Evolutionary conservation across 2,329 filamentous ascomycete genomes (phyloP), one percentile per base, ranked within the genome.

Genomic region (Acrocalymma vagum): DNA sequence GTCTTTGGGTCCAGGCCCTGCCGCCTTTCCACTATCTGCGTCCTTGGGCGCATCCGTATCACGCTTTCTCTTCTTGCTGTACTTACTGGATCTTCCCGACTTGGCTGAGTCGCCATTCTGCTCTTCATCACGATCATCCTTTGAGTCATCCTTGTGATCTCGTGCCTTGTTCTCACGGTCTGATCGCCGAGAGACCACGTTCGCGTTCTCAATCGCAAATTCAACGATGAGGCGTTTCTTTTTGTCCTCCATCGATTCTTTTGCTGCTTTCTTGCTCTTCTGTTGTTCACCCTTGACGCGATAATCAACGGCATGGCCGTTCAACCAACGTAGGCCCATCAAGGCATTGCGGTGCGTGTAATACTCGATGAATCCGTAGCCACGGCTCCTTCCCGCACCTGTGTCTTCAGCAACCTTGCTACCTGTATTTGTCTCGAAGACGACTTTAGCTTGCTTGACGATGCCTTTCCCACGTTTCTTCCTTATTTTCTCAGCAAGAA

Each of bases 341-440:
- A 99, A 79, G 10, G 94, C 94, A 78, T 87, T 93, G 33, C 94
- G 87, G 65, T 99, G 94, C 20, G 89, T 94, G 52, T 85, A 88
- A 72, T 96, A 99, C 73, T 99, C 94, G 55, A 99, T 88, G 75
- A 99, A 99, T 9, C 95, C 94, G 67, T 99, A 99, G 5, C 94
- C 94, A 67, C 93, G 83, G 67, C 88, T 94, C 65, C 88, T 83
- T 30, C 92, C 92, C 6, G 85, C 90, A 6, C 88, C 90, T 34
- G 78, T 84, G 28, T 82, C 79, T 72, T 95, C 91, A 7, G 80
- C 72, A 10, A 96, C 84, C 74, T 96, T 97, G 61, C 84, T 84
- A 29, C 94, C 94, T 56, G 94, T 85, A 23, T 82, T 82, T 40
- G 87, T 88, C 74, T 99, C 94, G 62, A 94, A 97, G 24, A 97